A percentile compares a stretch with the other conserved stretches of the same genome.
Evolutionary conservation across 179 eudicot genomes (phyloP).

Genomic region (Silene noctiflora): DNA sequence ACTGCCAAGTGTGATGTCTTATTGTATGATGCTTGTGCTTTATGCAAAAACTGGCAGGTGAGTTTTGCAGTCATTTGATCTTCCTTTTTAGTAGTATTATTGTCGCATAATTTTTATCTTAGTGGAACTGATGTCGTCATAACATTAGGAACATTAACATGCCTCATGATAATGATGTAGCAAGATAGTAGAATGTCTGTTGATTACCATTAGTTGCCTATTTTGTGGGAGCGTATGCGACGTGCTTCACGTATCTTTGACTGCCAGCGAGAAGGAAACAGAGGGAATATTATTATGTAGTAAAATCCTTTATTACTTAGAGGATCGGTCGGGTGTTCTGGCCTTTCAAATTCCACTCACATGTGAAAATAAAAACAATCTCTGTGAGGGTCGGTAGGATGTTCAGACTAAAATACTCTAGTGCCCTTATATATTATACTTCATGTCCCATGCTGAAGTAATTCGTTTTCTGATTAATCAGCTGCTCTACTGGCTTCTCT

Average conservation of each 20-base stretch:
- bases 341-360: too few species aligned
- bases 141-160: not conserved
- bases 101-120: not conserved
- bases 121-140: not conserved
- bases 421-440: too few species aligned
- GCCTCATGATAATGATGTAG: not conserved
- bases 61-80: conserved; percentile 22
- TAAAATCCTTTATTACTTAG: too few species aligned
- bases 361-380: too few species aligned
- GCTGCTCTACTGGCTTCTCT: too few species aligned
- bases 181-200: not conserved
- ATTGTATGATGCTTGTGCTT: conserved; percentile 91
- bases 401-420: too few species aligned
- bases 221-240: not conserved
- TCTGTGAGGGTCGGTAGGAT: too few species aligned
- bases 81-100: not conserved
- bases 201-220: not conserved
- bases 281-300: not conserved
- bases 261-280: conserved; percentile 6
- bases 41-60: conserved; percentile 82
- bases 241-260: not conserved
- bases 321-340: too few species aligned
- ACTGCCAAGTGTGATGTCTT: conserved; percentile 81
- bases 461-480: too few species aligned
- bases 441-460: too few species aligned